Conservation (phyloP, 2,329 filamentous ascomycete species). For the Aspergillus oerlinghausenensis region DNA sequence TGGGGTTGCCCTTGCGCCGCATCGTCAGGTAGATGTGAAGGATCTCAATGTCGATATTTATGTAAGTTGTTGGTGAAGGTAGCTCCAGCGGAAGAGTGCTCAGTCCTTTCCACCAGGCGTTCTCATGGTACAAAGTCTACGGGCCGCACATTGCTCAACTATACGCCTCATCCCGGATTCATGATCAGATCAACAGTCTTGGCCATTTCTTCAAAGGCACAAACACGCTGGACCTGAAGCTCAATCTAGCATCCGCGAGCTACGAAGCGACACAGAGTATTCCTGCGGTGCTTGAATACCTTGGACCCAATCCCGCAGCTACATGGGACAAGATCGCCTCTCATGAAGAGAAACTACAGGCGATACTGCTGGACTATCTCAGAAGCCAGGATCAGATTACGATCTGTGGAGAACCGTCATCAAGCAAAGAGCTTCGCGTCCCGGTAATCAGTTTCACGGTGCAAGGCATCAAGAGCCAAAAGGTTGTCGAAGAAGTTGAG, state of each 20-base stretch:
- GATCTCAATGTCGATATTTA: conserved; percentile 70
- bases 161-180: conserved; percentile 58
- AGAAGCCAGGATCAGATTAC: conserved; percentile 48
- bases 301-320: conserved; percentile 39
- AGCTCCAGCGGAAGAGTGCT: background rate
- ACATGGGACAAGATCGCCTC: conserved; percentile 50
- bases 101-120: conserved; percentile 35
- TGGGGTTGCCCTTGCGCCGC: conserved; percentile 71
- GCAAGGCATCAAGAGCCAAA: conserved; percentile 51
- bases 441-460: conserved; percentile 66
- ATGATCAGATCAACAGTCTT: conserved; percentile 52
- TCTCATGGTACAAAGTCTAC: conserved; percentile 80
- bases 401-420: conserved; percentile 54
- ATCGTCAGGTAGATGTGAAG: conserved; percentile 64
- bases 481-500: conserved; percentile 61
- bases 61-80: conserved; percentile 16
- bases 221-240: conserved; percentile 59
- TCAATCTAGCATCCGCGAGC: conserved; percentile 63
- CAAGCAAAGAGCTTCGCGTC: conserved; percentile 50
- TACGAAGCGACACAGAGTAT: conserved; percentile 67
- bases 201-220: conserved; percentile 64
- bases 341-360: conserved; percentile 60
- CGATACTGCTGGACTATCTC: conserved; percentile 57
- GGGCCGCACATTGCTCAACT: conserved; percentile 70
- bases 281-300: conserved; percentile 58